These are phyloP conservation scores for Straminergon stramineum DNA, from an alignment of 225 moss, liverwort and hornwort genomes.

Conservation along the genomic window DNA sequence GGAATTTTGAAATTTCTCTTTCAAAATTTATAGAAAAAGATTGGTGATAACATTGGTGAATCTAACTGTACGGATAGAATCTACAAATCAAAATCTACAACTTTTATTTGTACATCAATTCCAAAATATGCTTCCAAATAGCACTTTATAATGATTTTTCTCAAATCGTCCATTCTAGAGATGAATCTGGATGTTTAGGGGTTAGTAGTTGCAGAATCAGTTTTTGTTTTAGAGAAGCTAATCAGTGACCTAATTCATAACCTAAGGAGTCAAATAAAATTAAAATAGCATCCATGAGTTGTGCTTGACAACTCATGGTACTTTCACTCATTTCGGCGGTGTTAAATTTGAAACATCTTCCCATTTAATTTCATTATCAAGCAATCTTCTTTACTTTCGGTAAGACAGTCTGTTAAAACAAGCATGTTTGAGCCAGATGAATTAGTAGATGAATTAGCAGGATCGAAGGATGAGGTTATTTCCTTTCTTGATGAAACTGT, in stretches of 20 bases:
- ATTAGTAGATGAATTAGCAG: not conserved
- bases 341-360: not conserved
- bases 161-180: too few relatives aligned
- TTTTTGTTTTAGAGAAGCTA: conserved; percentile 10
- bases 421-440: not conserved
- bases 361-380: not conserved
- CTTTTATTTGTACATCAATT: too few relatives aligned
- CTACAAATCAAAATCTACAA: too few relatives aligned
- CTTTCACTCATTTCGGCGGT: not conserved
- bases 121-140: too few relatives aligned
- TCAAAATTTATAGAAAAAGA: too few relatives aligned
- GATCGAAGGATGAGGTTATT: not conserved
- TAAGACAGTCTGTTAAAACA: not conserved
- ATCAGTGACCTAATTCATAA: conserved; percentile 16
- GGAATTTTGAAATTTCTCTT: too few relatives aligned
- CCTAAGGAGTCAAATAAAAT: conserved; percentile 4
- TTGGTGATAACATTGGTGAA: too few relatives aligned
- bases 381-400: not conserved
- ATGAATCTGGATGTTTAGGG: too few relatives aligned
- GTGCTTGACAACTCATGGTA: not conserved
- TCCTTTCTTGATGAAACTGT: not conserved
- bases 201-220: not conserved
- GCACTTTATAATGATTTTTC: too few relatives aligned
- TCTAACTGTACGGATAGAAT: too few relatives aligned
- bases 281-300: conserved; percentile 31